Conservation (phyloP, 2,329 filamentous ascomycete species). For the Fusarium bulbicola region DNA sequence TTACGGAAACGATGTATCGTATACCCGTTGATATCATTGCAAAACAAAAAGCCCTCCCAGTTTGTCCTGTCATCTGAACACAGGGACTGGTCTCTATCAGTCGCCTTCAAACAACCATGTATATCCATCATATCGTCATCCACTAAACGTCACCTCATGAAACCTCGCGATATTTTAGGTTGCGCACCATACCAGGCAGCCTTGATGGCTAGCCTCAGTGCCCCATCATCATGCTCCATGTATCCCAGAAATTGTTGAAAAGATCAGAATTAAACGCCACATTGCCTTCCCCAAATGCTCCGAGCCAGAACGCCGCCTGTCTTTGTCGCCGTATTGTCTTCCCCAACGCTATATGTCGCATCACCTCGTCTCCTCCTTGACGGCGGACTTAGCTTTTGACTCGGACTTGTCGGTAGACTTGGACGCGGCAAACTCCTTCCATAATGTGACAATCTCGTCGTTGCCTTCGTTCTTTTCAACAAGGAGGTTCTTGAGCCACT, state of each 20-base stretch:
- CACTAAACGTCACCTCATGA: conserved; percentile 11
- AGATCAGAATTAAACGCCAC: conserved; percentile 40
- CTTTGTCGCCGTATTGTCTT: conserved; percentile 24
- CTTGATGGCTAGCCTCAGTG: conserved; percentile 29
- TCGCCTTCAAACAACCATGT: conserved; percentile 22
- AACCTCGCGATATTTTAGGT: conserved; percentile 25
- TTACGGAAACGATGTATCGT: conserved; percentile 39
- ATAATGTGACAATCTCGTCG: conserved; percentile 60
- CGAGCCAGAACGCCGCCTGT: conserved; percentile 39
- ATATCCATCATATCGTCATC: conserved; percentile 27
- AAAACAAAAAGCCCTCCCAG: conserved; percentile 31
- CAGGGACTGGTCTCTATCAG: conserved; percentile 33
- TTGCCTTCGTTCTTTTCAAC: conserved; percentile 80
- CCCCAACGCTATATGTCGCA: conserved; percentile 9
- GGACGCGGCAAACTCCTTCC: conserved; percentile 58
- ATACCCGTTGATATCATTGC: conserved; percentile 44
- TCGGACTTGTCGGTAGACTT: conserved; percentile 47
- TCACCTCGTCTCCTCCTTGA: conserved; percentile 42
- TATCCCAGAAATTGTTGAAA: conserved; percentile 31
- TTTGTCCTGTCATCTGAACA: conserved; percentile 13
- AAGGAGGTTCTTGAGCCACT: conserved; percentile 82
- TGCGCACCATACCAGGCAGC: conserved; percentile 24
- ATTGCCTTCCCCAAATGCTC: conserved; percentile 23
- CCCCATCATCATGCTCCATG: conserved; percentile 27
- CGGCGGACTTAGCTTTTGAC: conserved; percentile 38